Percentiles rank a stretch among this genome's conserved stretches.
phyloP scores from a whole-genome alignment of 768 basidiomycete genomes.

The Amylocystis lapponica region DNA sequence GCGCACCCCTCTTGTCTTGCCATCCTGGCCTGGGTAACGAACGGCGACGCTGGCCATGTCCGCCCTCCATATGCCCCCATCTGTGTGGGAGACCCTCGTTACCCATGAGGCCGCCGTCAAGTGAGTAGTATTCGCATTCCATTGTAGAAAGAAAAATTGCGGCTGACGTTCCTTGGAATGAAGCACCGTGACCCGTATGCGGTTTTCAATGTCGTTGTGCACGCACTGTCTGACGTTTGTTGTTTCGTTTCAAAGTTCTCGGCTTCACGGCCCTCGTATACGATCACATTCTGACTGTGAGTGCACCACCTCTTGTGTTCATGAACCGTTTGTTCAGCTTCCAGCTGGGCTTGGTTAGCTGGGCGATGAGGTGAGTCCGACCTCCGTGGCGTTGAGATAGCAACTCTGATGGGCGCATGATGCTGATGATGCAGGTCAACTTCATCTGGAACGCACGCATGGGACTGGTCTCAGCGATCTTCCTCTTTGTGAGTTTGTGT shows the following conservation, averaged over 20 bases:
- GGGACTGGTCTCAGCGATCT: constrained; percentile 21
- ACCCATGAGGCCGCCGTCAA: constrained; percentile 18
- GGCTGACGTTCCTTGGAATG: constrained; percentile 12
- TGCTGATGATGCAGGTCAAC: constrained; percentile 9
- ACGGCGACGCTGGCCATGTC: constrained; percentile 13
- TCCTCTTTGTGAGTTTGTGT: constrained; percentile 18
- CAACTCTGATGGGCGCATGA: too few species aligned
- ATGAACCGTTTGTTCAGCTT: background rate
- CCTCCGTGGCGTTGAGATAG: background rate
- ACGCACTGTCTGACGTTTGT: too few species aligned
- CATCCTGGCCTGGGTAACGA: constrained; percentile 5
- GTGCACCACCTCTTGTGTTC: background rate
- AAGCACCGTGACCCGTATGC: constrained; percentile 21
- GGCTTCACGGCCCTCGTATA: constrained; percentile 21
- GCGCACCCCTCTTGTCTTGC: constrained; percentile 3
- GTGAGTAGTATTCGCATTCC: constrained; percentile 12
- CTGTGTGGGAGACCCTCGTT: constrained; percentile 15
- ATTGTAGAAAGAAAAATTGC: constrained; percentile 2
- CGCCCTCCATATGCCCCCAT: constrained; percentile 11
- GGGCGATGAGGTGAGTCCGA: constrained; percentile 16
- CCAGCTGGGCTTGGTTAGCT: constrained; percentile 8
- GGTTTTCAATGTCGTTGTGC: background rate
- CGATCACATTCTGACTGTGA: constrained; percentile 23
- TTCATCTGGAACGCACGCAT: constrained; percentile 17
- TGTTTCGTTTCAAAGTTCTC: constrained; percentile 15